These are phyloP conservation scores for Gossypium australe DNA, from an alignment of 345 rosid species.

Conservation along the genomic window DNA sequence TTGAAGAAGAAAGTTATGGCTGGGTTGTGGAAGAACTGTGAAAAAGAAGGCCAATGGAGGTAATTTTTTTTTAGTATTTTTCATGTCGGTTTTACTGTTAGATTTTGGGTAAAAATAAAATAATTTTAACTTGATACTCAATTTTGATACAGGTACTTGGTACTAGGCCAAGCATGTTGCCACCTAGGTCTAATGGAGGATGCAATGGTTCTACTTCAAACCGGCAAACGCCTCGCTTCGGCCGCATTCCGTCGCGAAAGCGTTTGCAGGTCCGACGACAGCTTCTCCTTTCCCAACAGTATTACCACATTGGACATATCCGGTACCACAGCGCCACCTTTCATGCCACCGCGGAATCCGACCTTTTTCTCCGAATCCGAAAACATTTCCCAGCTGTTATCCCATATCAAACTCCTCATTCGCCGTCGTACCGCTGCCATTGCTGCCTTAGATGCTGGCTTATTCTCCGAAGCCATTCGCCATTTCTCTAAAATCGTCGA, in stretches of 20 bases:
- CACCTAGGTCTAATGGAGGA: slow-evolving; percentile 95
- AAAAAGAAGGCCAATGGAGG: slow-evolving; percentile 93
- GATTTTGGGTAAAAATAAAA: background rate
- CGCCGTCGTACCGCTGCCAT: slow-evolving; percentile 86
- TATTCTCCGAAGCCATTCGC: slow-evolving; percentile 75
- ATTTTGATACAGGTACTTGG: slow-evolving; percentile 47
- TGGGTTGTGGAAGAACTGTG: slow-evolving; percentile 67
- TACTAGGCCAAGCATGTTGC: slow-evolving; percentile 87
- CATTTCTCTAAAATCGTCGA: slow-evolving; percentile 87
- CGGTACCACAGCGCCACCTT: slow-evolving; percentile 30
- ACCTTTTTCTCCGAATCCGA: slow-evolving; percentile 38
- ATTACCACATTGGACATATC: slow-evolving; percentile 14
- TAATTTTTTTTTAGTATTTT: slow-evolving; percentile 16
- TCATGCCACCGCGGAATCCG: slow-evolving; percentile 46
- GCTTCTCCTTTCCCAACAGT: slow-evolving; percentile 52
- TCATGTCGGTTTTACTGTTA: background rate
- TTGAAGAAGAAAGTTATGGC: slow-evolving; percentile 87
- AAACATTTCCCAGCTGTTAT: slow-evolving; percentile 54
- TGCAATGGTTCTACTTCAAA: slow-evolving; percentile 88
- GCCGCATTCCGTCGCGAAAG: slow-evolving; percentile 91
- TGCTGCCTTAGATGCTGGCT: slow-evolving; percentile 86
- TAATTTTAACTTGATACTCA: background rate
- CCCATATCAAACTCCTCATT: slow-evolving; percentile 76
- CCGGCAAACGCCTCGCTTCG: slow-evolving; percentile 87
- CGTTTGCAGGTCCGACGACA: slow-evolving; percentile 81